Evolutionary conservation across 2,329 filamentous ascomycete species (phyloP).

Genomic region (Paramyrothecium roridum): DNA sequence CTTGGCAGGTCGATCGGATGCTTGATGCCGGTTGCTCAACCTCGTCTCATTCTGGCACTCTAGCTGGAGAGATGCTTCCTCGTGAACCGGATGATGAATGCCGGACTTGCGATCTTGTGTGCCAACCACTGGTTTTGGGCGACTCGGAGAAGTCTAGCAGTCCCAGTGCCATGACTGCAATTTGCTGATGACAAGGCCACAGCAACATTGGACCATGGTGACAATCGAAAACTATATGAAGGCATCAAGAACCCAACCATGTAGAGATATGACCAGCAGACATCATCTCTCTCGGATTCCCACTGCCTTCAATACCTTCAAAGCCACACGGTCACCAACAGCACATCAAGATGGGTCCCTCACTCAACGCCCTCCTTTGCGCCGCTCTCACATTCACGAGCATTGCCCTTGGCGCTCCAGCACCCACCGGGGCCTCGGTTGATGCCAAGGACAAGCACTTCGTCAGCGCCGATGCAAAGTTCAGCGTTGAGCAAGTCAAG

Average conservation of each 20-base stretch:
- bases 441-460: slow-evolving; percentile 11
- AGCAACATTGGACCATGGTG: no score
- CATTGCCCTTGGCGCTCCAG: slow-evolving; percentile 4
- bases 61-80: no score
- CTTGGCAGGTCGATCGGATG: not conserved
- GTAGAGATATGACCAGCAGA: not conserved
- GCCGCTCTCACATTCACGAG: slow-evolving; percentile 18
- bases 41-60: not conserved
- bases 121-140: not conserved
- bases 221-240: no score
- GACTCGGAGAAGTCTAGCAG: not conserved
- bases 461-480: slow-evolving; percentile 2
- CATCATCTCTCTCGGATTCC: not conserved
- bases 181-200: not conserved
- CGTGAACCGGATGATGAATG: not conserved
- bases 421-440: slow-evolving; percentile 4
- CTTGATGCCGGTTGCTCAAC: not conserved
- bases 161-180: not conserved
- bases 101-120: not conserved
- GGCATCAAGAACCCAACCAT: no score
- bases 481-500: slow-evolving; percentile 28
- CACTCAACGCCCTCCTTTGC: slow-evolving; percentile 6
- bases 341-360: slow-evolving; percentile 5
- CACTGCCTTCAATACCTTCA: not conserved
- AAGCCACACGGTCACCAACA: not conserved